A percentile compares a stretch with the other conserved stretches of the same genome.
phyloP scores from a whole-genome alignment of 192 early-diverging fungal species.

The Podila horticola region DNA sequence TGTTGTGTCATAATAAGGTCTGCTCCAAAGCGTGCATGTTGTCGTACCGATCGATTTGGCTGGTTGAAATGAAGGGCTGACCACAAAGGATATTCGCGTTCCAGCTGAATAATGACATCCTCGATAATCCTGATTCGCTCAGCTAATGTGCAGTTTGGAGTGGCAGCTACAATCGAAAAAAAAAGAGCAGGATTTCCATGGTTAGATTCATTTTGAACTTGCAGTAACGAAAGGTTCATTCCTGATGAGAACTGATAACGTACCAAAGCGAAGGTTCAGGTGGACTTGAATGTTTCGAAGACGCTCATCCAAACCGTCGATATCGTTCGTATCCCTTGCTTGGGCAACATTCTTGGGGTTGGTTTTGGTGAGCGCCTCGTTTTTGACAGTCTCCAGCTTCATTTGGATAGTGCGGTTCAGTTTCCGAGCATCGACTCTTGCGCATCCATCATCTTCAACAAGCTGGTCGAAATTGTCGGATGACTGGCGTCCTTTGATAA shows the following conservation, averaged over 20 bases:
- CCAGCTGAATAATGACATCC: conserved; percentile 79
- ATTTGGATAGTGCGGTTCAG: conserved; percentile 83
- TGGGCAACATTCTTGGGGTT: conserved; percentile 25
- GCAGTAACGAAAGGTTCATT: no score
- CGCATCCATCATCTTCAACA: conserved; percentile 57
- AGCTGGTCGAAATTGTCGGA: conserved; percentile 22
- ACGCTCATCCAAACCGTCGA: conserved; percentile 65
- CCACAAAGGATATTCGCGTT: conserved; percentile 82
- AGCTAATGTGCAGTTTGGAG: conserved; percentile 52
- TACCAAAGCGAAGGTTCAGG: conserved; percentile 73
- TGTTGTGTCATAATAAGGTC: no score
- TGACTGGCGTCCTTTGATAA: conserved; percentile 46
- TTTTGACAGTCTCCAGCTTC: conserved; percentile 76
- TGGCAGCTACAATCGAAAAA: conserved; percentile 32
- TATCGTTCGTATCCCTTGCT: conserved; percentile 37
- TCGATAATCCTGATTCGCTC: conserved; percentile 80
- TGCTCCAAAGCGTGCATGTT: no score
- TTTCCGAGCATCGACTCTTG: conserved; percentile 77
- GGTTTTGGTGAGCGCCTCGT: conserved; percentile 58
- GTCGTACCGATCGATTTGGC: conserved; percentile 62
- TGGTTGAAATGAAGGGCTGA: conserved; percentile 83
- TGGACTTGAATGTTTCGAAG: conserved; percentile 80
- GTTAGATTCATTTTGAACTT: no score
- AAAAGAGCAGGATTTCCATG: no score
- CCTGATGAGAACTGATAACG: conserved; percentile 1